These are phyloP conservation scores for Holtermanniella nyarrowii DNA, from an alignment of 768 basidiomycete species.

Conservation along the genomic window DNA sequence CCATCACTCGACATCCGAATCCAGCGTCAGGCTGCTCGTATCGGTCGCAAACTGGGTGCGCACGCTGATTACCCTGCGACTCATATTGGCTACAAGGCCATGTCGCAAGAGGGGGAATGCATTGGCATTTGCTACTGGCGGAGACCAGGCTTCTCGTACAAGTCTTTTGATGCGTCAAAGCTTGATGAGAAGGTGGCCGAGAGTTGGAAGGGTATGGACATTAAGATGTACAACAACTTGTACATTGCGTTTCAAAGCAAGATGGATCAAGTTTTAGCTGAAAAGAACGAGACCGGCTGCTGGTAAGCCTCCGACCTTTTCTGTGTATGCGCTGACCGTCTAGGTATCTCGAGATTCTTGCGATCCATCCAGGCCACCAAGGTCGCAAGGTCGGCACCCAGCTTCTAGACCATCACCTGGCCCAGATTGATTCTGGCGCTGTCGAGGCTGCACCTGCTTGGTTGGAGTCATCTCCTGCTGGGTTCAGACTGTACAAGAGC, in stretches of 20 bases:
- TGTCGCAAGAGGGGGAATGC: background rate
- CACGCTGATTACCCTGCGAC: too few relatives aligned
- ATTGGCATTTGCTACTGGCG: constrained; percentile 7
- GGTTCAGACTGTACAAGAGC: constrained; percentile 4
- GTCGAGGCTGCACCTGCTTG: background rate
- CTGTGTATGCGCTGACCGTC: background rate
- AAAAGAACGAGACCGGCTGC: background rate
- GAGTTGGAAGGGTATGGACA: constrained; percentile 2
- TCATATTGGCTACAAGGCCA: constrained; percentile 6
- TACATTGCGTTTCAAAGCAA: constrained; percentile 8
- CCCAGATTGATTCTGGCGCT: background rate
- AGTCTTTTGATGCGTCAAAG: background rate
- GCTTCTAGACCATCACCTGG: constrained; percentile 9
- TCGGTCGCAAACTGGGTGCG: constrained; percentile 1
- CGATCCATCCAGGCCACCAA: constrained; percentile 7
- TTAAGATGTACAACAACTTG: constrained; percentile 5
- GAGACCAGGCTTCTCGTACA: constrained; percentile 3
- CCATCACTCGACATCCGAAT: constrained; percentile 2
- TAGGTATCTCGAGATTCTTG: constrained; percentile 12
- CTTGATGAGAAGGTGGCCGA: constrained; percentile 2
- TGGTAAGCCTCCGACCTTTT: background rate
- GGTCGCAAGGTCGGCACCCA: constrained; percentile 1
- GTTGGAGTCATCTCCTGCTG: constrained; percentile 8
- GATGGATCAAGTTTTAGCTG: constrained; percentile 2
- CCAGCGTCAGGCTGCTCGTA: constrained; percentile 1